These are phyloP conservation scores for Vitis rupestris DNA, from an alignment of 164 flowering plant genomes.

Conservation along the genomic window DNA sequence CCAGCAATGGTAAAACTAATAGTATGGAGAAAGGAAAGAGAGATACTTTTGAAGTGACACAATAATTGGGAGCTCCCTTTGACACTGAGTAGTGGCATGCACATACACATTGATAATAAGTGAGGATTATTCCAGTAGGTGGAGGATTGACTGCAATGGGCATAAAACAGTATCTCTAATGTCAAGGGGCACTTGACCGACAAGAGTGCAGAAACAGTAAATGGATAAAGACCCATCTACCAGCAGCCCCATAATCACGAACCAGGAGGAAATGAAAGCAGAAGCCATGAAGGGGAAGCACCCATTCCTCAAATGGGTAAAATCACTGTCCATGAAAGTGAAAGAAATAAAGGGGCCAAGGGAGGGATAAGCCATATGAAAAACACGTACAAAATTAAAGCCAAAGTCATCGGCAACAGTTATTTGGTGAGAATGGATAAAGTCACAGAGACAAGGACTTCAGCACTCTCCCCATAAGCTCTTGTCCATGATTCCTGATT, in stretches of 20 bases:
- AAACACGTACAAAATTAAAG: slow-evolving; percentile 23
- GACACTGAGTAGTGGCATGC: too few relatives aligned
- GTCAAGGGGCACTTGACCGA: slow-evolving; percentile 28
- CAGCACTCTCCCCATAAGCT: neutral
- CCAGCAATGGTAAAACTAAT: too few relatives aligned
- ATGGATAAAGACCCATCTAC: slow-evolving; percentile 23
- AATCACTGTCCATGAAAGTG: slow-evolving; percentile 29
- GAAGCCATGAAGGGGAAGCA: slow-evolving; percentile 12
- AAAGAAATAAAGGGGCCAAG: slow-evolving; percentile 8
- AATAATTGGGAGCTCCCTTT: neutral
- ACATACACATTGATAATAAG: too few relatives aligned
- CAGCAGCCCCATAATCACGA: slow-evolving; percentile 15
- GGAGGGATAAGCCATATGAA: too few relatives aligned
- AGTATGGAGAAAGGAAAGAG: too few relatives aligned
- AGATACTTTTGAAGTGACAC: neutral
- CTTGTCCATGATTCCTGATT: neutral
- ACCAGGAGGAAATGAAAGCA: neutral
- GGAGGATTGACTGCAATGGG: slow-evolving; percentile 5
- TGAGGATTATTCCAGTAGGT: slow-evolving; percentile 8
- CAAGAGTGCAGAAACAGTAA: slow-evolving; percentile 37
- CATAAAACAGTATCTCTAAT: slow-evolving; percentile 21
- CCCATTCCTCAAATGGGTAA: slow-evolving; percentile 12
- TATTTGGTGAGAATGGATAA: slow-evolving; percentile 11
- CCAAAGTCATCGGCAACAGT: slow-evolving; percentile 25
- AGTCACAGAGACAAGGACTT: slow-evolving; percentile 29